Evolutionary conservation across 2,329 filamentous ascomycete species (phyloP), one percentile per base, ranked within the genome.

Genomic region (Atkinsonella hypoxylon): DNA sequence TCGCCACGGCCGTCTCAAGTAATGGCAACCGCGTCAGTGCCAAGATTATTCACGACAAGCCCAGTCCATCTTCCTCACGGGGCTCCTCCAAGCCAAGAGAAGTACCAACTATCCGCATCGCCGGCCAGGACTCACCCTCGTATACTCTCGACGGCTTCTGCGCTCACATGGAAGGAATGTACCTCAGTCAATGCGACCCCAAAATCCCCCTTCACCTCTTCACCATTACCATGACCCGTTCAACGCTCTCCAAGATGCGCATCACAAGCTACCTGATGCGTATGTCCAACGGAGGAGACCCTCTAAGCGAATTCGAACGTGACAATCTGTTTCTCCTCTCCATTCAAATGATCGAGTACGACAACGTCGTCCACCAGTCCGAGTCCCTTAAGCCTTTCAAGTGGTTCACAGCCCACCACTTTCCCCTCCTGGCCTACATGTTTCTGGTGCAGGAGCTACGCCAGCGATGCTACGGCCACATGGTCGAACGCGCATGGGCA

Each of bases 391-490:
- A 70, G 15, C 70, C 74, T 2, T 82, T 77, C 56, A 68, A 68
- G 47, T 82, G 79, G 79, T 82, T 78, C 58, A 78, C 76, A 0
- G 69, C 73, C 55, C 74, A 80, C 57, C 71, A 81, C 60, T 79
- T 81, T 50, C 79, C 79, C 9, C 73, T 82, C 54, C 78, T 77
- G 2, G 78, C 76, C 1, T 82, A 81, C 62, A 77, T 82, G 61
- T 80, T 78, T 57, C 67, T 82, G 20, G 70, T 79, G 12, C 74
- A 73, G 46, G 77, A 81, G 58, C 66, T 82, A 38, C 74, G 75
- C 6, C 63, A 68, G 20, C 72, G 77, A 26, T 72, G 71, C 2
- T 70, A 69, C 0, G 78, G 78, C n/a, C 70, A 75, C 1, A 67
- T 78, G 52, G 77, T 77, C 49, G 77, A 81, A 57, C 73, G 76